Evolutionary conservation across 1,284 basidiomycete species (phyloP).

Genomic region (Pseudomicrostroma phylloplanum): DNA sequence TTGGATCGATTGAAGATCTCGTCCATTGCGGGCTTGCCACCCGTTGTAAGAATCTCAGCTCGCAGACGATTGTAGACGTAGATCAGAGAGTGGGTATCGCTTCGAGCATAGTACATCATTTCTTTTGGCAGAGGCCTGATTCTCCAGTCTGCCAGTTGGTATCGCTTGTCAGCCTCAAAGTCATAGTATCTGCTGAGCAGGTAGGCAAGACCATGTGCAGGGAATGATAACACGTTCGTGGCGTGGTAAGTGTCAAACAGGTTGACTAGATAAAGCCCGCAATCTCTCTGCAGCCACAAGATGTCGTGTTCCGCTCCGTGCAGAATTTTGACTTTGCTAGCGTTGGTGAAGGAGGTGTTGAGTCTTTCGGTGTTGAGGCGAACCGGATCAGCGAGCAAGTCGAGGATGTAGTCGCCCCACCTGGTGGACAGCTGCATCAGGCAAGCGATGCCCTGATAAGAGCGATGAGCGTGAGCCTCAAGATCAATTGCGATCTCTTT

Average conservation of each 20-base stretch:
- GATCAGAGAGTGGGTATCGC: slow-evolving; percentile 90
- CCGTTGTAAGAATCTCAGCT: slow-evolving; percentile 62
- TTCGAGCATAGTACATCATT: slow-evolving; percentile 86
- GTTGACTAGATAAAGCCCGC: slow-evolving; percentile 86
- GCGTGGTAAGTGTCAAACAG: slow-evolving; percentile 96
- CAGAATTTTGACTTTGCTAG: slow-evolving; percentile 69
- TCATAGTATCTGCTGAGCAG: slow-evolving; percentile 84
- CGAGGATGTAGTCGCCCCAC: slow-evolving; percentile 78
- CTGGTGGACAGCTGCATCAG: slow-evolving; percentile 78
- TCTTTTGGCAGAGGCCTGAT: slow-evolving; percentile 78
- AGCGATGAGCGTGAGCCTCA: slow-evolving; percentile 82
- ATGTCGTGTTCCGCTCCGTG: slow-evolving; percentile 94
- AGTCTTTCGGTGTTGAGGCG: slow-evolving; percentile 66
- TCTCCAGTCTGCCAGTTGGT: slow-evolving; percentile 94
- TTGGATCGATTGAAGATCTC: slow-evolving; percentile 41
- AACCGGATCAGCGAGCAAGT: slow-evolving; percentile 63
- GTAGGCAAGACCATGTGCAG: slow-evolving; percentile 72
- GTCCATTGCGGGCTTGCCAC: slow-evolving; percentile 51
- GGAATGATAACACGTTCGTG: slow-evolving; percentile 66
- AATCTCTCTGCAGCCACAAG: slow-evolving; percentile 91
- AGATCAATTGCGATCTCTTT: slow-evolving; percentile 85
- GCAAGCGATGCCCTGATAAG: slow-evolving; percentile 80
- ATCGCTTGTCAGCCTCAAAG: slow-evolving; percentile 88
- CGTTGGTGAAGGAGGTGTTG: slow-evolving; percentile 69
- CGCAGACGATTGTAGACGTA: slow-evolving; percentile 90